Percentiles rank a stretch among this genome's conserved stretches.
These are phyloP conservation scores for Termitomyces eurrhizus DNA, from an alignment of 768 basidiomycete species.

Conservation along the genomic window DNA sequence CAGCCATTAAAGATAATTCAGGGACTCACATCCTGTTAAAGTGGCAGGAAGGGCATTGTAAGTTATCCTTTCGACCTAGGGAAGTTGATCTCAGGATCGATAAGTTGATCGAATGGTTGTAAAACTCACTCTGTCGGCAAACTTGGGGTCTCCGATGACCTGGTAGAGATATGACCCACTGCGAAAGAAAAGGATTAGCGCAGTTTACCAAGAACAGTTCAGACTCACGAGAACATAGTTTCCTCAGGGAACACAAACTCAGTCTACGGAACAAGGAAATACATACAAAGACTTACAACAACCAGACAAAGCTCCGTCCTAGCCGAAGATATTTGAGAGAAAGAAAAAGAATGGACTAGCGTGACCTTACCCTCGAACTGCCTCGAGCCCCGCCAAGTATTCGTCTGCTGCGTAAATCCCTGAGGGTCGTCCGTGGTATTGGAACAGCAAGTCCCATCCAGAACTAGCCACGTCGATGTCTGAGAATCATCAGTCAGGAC, in stretches of 20 bases:
- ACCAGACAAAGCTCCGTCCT: slow-evolving; percentile 55
- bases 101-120: neutral
- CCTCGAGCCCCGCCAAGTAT: slow-evolving; percentile 52
- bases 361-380: slow-evolving; percentile 41
- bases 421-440: slow-evolving; percentile 55
- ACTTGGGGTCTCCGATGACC: slow-evolving; percentile 42
- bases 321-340: neutral
- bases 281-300: slow-evolving; percentile 32
- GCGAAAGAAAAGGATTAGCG: neutral
- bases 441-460: slow-evolving; percentile 54
- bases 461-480: slow-evolving; percentile 46
- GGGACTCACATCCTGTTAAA: slow-evolving; percentile 36
- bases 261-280: neutral
- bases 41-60: slow-evolving; percentile 48
- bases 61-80: slow-evolving; percentile 40
- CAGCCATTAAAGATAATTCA: slow-evolving; percentile 17
- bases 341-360: neutral
- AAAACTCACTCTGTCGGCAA: slow-evolving; percentile 18
- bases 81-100: no score
- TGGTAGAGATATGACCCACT: slow-evolving; percentile 55
- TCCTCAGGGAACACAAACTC: slow-evolving; percentile 29
- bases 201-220: neutral
- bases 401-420: slow-evolving; percentile 56
- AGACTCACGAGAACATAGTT: slow-evolving; percentile 55
- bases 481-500: slow-evolving; percentile 11